Percentiles rank a stretch among this genome's conserved stretches.
Evolutionary conservation across 768 basidiomycete genomes (phyloP).

Genomic region (Hysterangium stoloniferum): DNA sequence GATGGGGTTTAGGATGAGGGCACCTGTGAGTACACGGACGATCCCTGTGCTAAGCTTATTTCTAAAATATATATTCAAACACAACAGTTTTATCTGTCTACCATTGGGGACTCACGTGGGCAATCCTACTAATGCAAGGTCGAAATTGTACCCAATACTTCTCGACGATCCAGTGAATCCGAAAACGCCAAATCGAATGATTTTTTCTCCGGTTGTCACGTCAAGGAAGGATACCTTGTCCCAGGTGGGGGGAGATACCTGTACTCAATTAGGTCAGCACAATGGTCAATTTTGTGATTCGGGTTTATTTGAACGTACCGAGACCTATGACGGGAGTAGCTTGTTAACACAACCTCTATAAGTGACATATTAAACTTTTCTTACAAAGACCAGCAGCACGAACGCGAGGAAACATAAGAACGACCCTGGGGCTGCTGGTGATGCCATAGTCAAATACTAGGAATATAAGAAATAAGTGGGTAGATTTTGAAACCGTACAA

Average conservation of each 20-base stretch:
- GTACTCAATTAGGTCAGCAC: conserved; percentile 6
- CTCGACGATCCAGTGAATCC: conserved; percentile 55
- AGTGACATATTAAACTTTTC: conserved; percentile 16
- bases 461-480: too few relatives aligned
- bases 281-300: too few relatives aligned
- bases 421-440: conserved; percentile 61
- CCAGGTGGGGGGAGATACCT: conserved; percentile 75
- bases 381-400: conserved; percentile 60
- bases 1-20: conserved; percentile 75
- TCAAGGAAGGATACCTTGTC: conserved; percentile 58
- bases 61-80: too few relatives aligned
- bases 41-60: conserved; percentile 39
- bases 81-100: neutral
- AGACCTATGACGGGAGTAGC: conserved; percentile 6
- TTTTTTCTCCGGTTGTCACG: conserved; percentile 30
- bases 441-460: too few relatives aligned
- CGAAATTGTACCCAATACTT: conserved; percentile 55
- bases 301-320: neutral
- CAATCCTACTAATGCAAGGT: conserved; percentile 23
- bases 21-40: conserved; percentile 63
- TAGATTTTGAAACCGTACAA: too few relatives aligned
- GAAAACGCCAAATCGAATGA: conserved; percentile 65
- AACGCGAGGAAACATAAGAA: conserved; percentile 66
- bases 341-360: neutral
- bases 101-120: conserved; percentile 30